phyloP scores from a whole-genome alignment of 1,284 basidiomycete genomes.

The Irpex sp. region DNA sequence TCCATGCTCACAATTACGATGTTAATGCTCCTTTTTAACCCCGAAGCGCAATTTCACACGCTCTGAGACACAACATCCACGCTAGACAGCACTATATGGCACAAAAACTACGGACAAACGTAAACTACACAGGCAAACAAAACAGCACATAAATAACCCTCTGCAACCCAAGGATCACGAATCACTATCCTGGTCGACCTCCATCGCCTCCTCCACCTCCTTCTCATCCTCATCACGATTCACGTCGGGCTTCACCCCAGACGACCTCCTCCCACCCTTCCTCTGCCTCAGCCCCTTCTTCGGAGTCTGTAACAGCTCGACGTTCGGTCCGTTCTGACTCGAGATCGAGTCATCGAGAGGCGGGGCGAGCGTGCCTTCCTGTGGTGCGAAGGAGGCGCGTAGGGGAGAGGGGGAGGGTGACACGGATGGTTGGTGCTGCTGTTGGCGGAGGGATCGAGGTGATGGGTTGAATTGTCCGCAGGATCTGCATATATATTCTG shows the following conservation, averaged over 20 bases:
- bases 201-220: neutral
- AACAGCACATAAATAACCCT: neutral
- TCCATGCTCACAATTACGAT: too few relatives aligned
- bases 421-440: slow-evolving; percentile 39
- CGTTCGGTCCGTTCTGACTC: neutral
- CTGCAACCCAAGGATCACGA: neutral
- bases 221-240: neutral
- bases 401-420: slow-evolving; percentile 15
- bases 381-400: neutral
- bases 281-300: neutral
- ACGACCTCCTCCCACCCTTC: neutral
- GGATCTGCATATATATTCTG: slow-evolving; percentile 76
- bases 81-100: neutral
- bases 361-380: neutral
- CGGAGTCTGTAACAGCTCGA: neutral
- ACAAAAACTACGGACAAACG: neutral
- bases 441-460: neutral
- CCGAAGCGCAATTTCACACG: too few relatives aligned
- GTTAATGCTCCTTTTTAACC: too few relatives aligned
- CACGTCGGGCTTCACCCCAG: neutral
- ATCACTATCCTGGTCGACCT: neutral
- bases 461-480: slow-evolving; percentile 69
- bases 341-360: slow-evolving; percentile 1
- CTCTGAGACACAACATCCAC: too few relatives aligned
- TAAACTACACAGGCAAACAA: neutral